Evolutionary conservation across 371 early-diverging fungal species (phyloP), one percentile per base, ranked within the genome.

Genomic region (Dichotomocladium elegans): DNA sequence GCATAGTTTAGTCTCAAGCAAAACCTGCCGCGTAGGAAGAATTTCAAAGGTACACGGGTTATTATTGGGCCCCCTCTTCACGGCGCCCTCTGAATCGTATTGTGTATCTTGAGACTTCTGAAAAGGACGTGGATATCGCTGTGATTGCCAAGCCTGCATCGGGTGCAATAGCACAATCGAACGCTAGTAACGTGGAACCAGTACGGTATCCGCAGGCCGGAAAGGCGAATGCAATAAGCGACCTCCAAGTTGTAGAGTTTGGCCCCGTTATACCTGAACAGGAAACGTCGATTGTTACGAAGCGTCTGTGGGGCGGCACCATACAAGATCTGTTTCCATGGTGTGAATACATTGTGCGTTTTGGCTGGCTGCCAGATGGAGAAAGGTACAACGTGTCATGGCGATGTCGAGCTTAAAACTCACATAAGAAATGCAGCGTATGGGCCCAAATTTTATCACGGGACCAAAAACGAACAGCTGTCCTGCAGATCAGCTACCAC

Each of bases 331-430:
- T 71, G 35, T 89, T 83, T 44, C 86, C 90, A 8, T 90, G 92
- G 90, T 49, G 73, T 27, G 90, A 90, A 60, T 92, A 92, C 53
- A 81, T 88, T 34, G 83, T 83, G 9, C 73, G 92, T 19, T 80
- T 85, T 60, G 90, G 88, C 0, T 92, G 92, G 92, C 34, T 83
- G 19, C 81, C 87, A 0, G 73, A 78, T 48, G 83, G 80, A 4
- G 41, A 79, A 42, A 77, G 81, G 83, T 85, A 64, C 48, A 25
- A n/a, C n/a, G n/a, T n/a, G n/a, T n/a, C n/a, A n/a, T n/a, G n/a
- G n/a, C n/a, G n/a, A n/a, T n/a, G n/a, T n/a, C n/a, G n/a, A n/a
- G n/a, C n/a, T n/a, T n/a, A n/a, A n/a, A n/a, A n/a, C n/a, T n/a
- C n/a, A n/a, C n/a, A n/a, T n/a, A n/a, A n/a, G n/a, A n/a, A n/a